Percentiles rank a stretch among this genome's conserved stretches.
Conservation (phyloP, 352 stramenopile genomes). For the Phytopythium mirpurense region DNA sequence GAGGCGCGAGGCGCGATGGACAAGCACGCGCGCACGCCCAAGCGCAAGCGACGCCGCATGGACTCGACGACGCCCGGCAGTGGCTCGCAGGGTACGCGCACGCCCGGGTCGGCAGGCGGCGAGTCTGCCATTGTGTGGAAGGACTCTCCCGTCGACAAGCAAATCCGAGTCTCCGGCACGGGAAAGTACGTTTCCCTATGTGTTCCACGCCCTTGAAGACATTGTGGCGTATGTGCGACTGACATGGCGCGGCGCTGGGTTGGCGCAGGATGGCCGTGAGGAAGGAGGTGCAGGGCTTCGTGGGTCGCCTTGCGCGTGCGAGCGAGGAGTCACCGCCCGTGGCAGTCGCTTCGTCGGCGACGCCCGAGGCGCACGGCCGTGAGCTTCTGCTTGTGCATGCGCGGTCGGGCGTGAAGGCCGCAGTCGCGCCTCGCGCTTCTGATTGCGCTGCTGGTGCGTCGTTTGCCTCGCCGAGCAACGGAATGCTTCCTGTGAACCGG, state of each 20-base stretch:
- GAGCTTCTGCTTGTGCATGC: conserved; percentile 1
- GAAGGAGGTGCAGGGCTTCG: conserved; percentile 66
- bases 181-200: conserved; percentile 29
- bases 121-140: conserved; percentile 72
- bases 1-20: conserved; percentile 8
- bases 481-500: not conserved
- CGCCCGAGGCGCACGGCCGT: not conserved
- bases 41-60: conserved; percentile 43
- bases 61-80: conserved; percentile 22
- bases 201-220: not conserved
- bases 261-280: conserved; percentile 40
- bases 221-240: not conserved
- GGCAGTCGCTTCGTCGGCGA: not conserved
- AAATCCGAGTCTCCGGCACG: conserved; percentile 69
- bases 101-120: conserved; percentile 9
- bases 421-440: not conserved
- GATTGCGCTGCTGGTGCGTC: conserved; percentile 5
- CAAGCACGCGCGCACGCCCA: conserved; percentile 17
- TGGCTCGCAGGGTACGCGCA: conserved; percentile 8
- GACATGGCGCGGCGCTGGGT: not conserved
- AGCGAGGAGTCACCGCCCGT: conserved; percentile 35
- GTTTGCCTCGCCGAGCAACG: not conserved
- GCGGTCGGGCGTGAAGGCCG: not conserved
- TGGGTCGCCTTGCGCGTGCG: conserved; percentile 48
- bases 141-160: conserved; percentile 73